phyloP scores from a whole-genome alignment of 2,329 filamentous ascomycete genomes.

The Pseudogymnoascus sp. region DNA sequence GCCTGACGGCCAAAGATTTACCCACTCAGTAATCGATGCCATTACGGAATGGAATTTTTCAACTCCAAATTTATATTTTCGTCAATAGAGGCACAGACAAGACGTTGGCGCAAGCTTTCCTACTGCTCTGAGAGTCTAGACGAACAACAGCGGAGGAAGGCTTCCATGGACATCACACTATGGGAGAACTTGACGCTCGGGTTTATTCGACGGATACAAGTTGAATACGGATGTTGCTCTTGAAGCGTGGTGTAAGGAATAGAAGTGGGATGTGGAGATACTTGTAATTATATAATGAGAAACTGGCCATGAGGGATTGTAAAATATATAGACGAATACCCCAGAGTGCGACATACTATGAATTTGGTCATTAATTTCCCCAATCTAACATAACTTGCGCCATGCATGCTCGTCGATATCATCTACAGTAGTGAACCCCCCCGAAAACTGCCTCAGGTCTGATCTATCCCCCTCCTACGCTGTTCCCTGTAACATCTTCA shows the following conservation, averaged over 20 bases:
- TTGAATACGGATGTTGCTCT: background rate
- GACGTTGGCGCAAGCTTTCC: background rate
- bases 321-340: background rate
- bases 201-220: background rate
- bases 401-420: background rate
- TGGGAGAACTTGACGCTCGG: background rate
- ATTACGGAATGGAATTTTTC: background rate
- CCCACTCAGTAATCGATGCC: background rate
- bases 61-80: background rate
- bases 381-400: background rate
- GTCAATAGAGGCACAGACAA: background rate
- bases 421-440: background rate
- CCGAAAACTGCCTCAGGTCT: background rate
- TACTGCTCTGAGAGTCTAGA: background rate
- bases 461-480: slow-evolving; percentile 6
- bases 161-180: background rate
- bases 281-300: background rate
- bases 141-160: background rate
- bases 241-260: background rate
- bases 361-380: background rate
- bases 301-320: background rate
- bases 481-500: slow-evolving; percentile 24
- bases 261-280: background rate
- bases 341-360: background rate
- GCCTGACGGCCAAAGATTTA: background rate